These are phyloP conservation scores for Penicillium aurantiogriseum DNA, from an alignment of 2,329 filamentous ascomycete species.

Conservation along the genomic window DNA sequence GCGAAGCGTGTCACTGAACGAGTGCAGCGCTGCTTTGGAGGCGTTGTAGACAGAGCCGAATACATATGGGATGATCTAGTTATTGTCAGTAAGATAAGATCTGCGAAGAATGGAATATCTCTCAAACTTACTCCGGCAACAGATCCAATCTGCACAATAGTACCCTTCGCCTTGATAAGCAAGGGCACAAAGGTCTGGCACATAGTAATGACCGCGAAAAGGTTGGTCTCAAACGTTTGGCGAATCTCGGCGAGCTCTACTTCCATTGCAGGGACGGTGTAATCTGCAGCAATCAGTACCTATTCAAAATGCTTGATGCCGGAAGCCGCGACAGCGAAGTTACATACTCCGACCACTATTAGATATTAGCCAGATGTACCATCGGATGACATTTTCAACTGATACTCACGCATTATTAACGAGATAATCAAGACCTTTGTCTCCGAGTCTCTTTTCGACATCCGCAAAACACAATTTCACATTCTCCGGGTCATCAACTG, in stretches of 20 bases:
- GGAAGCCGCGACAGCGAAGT: background rate
- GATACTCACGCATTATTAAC: constrained; percentile 56
- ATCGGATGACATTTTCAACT: background rate
- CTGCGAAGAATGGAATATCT: background rate
- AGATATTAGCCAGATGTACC: constrained; percentile 1
- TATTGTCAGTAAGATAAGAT: background rate
- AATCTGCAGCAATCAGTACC: constrained; percentile 42
- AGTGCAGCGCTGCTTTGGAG: constrained; percentile 59
- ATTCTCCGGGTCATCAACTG: constrained; percentile 52
- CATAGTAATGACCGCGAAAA: constrained; percentile 58
- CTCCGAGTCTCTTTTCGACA: constrained; percentile 47
- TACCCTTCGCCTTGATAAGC: constrained; percentile 47
- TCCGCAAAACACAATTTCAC: constrained; percentile 49
- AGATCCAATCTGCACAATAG: constrained; percentile 48
- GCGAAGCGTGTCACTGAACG: constrained; percentile 57
- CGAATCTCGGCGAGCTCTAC: constrained; percentile 51
- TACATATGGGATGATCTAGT: constrained; percentile 44
- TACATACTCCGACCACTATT: constrained; percentile 33
- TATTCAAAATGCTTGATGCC: no score
- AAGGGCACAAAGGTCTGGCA: constrained; percentile 58
- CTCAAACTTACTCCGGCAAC: constrained; percentile 37
- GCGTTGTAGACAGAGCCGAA: constrained; percentile 56
- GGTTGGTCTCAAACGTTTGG: constrained; percentile 53
- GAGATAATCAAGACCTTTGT: constrained; percentile 54
- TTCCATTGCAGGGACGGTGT: constrained; percentile 58